Conservation (phyloP, 2,329 filamentous ascomycete genomes). For the Capronia americana region DNA sequence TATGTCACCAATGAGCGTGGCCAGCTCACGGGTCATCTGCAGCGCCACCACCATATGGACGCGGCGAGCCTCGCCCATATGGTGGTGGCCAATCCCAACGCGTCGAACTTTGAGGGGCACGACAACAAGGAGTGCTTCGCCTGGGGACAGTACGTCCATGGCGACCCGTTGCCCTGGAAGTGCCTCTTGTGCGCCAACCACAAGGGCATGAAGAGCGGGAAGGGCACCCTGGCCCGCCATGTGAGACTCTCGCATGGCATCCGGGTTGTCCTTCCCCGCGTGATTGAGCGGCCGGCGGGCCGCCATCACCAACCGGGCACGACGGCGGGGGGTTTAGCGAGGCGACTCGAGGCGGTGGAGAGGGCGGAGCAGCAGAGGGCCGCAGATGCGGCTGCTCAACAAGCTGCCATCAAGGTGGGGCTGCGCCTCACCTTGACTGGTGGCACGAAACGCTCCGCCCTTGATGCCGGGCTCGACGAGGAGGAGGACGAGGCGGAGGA, state of each 20-base stretch:
- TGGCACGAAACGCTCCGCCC: conserved; percentile 3
- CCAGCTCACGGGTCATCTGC: conserved; percentile 6
- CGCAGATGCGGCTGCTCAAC: neutral
- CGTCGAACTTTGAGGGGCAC: conserved; percentile 11
- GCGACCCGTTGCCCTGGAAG: conserved; percentile 6
- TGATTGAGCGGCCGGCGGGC: neutral
- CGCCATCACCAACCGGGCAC: neutral
- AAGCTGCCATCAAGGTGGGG: neutral
- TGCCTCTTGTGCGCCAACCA: conserved; percentile 18
- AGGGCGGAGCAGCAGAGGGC: neutral
- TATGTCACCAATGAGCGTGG: neutral
- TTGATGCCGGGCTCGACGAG: conserved; percentile 1
- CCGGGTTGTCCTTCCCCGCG: neutral
- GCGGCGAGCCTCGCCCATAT: conserved; percentile 6
- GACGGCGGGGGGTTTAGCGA: neutral
- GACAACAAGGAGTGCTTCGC: conserved; percentile 20
- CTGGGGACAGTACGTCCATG: conserved; percentile 9
- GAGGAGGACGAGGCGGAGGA: neutral
- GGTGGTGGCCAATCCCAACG: neutral
- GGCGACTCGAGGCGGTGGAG: neutral
- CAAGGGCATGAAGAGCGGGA: conserved; percentile 7
- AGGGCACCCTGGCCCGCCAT: conserved; percentile 6
- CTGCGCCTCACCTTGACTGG: neutral
- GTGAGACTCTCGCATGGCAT: conserved; percentile 5
- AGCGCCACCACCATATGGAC: neutral